Percentiles rank a stretch among this genome's conserved stretches.
Conservation (phyloP, 1,284 basidiomycete species). For the Pulveroboletus sp. region DNA sequence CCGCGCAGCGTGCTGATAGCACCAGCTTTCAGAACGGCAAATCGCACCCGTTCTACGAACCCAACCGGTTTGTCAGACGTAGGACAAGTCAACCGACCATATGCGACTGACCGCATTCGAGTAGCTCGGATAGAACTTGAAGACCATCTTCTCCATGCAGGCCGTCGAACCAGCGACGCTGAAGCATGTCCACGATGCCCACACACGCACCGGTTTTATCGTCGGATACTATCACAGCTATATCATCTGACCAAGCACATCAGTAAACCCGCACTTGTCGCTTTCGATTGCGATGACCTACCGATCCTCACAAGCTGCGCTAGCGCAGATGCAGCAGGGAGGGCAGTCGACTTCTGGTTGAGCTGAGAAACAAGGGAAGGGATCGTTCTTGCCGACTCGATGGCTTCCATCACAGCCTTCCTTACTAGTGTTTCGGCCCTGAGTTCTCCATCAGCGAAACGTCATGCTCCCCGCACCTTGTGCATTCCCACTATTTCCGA, state of each 20-base stretch:
- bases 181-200: constrained; percentile 27
- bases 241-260: constrained; percentile 13
- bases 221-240: constrained; percentile 16
- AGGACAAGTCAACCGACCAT: not conserved
- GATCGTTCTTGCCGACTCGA: constrained; percentile 20
- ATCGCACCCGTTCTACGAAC: constrained; percentile 17
- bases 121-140: constrained; percentile 18
- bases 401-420: constrained; percentile 15
- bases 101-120: constrained; percentile 24
- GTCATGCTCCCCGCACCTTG: constrained; percentile 6
- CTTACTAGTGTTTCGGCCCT: not conserved
- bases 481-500: constrained; percentile 12
- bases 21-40: constrained; percentile 16
- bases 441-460: not conserved
- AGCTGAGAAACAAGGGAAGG: constrained; percentile 21
- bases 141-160: constrained; percentile 32
- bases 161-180: constrained; percentile 31
- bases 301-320: constrained; percentile 21
- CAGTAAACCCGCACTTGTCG: not conserved
- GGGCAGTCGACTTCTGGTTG: constrained; percentile 16
- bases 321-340: constrained; percentile 26
- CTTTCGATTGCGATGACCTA: constrained; percentile 6
- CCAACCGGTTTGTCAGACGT: not conserved
- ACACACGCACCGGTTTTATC: constrained; percentile 1
- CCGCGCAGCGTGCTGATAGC: constrained; percentile 12